phyloP scores from a whole-genome alignment of 2,329 filamentous ascomycete species.

The Helotiales sp. region DNA sequence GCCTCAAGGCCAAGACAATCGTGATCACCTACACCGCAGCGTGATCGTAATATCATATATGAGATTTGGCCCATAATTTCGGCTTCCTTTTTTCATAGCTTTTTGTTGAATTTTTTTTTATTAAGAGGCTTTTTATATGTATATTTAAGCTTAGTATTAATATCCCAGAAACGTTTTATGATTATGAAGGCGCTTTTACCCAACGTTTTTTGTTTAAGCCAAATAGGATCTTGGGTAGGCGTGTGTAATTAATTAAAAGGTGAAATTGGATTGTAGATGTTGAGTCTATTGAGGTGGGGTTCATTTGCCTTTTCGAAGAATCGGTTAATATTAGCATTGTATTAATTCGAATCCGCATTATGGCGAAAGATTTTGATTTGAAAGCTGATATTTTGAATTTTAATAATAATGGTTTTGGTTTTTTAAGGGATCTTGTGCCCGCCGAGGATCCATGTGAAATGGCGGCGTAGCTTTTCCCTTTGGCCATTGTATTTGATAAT shows the following conservation, averaged over 20 bases:
- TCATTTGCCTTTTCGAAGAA: slow-evolving; percentile 21
- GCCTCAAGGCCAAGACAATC: too few relatives aligned
- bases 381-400: too few relatives aligned
- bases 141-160: slow-evolving; percentile 25
- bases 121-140: slow-evolving; percentile 36
- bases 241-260: slow-evolving; percentile 5
- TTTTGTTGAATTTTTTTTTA: not conserved
- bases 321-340: slow-evolving; percentile 23
- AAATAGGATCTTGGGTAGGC: slow-evolving; percentile 19
- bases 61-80: slow-evolving; percentile 34
- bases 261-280: slow-evolving; percentile 17
- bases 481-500: too few relatives aligned
- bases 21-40: too few relatives aligned
- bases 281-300: too few relatives aligned
- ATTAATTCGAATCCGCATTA: too few relatives aligned
- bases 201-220: slow-evolving; percentile 15
- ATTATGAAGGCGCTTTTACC: slow-evolving; percentile 24
- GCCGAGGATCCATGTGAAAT: slow-evolving; percentile 11
- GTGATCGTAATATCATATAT: too few relatives aligned
- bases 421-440: too few relatives aligned
- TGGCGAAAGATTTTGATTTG: too few relatives aligned
- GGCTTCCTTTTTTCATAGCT: slow-evolving; percentile 34
- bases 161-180: slow-evolving; percentile 24
- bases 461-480: too few relatives aligned
- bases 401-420: too few relatives aligned